phyloP scores from a whole-genome alignment of 331 rosid genomes.

The Pyracantha coccinea region DNA sequence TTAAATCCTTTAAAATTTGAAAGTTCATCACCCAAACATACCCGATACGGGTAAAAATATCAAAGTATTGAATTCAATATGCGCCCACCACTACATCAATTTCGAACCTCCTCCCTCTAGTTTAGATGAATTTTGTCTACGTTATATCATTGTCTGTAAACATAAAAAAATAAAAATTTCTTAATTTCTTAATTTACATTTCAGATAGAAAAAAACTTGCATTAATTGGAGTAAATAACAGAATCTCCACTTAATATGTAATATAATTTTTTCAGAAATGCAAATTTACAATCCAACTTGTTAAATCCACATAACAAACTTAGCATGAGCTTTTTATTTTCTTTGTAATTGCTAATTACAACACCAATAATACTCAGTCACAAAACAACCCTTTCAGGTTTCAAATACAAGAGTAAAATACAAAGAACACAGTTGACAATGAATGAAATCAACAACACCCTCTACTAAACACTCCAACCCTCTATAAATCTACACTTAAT shows the following conservation, averaged over 20 bases:
- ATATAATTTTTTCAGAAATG: no score
- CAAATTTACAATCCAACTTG: background rate
- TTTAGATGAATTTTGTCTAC: background rate
- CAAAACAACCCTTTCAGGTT: background rate
- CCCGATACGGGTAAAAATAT: no score
- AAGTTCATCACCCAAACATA: no score
- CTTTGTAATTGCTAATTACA: constrained; percentile 15
- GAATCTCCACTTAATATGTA: background rate
- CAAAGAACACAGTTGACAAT: constrained; percentile 17
- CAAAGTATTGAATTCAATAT: no score
- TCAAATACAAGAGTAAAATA: constrained; percentile 11
- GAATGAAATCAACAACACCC: constrained; percentile 46
- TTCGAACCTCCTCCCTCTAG: background rate
- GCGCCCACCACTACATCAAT: background rate
- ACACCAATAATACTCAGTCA: background rate
- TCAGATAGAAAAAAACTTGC: background rate
- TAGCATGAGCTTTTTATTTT: constrained; percentile 13
- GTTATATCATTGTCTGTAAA: background rate
- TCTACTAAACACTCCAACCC: constrained; percentile 37
- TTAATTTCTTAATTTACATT: background rate
- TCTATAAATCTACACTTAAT: constrained; percentile 29
- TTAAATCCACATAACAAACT: background rate
- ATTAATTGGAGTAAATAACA: background rate
- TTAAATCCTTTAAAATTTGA: no score
- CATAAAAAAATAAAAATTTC: no score